Base-by-base conservation (phyloP, 257 asterid species). In the Solanum pennellii region DNA sequence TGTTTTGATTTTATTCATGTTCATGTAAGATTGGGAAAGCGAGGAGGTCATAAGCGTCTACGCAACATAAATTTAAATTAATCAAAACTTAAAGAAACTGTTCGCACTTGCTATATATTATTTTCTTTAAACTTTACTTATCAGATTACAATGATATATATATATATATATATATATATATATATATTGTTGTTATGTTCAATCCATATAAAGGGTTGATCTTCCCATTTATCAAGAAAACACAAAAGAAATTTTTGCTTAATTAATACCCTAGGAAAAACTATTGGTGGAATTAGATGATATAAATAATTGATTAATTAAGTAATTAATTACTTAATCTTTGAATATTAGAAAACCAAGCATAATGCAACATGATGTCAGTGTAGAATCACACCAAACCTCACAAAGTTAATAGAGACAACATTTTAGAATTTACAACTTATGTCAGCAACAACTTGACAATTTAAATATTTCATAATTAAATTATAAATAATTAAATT, bases 361-460 rank as follows among this genome's bases (percentile, higher is more conserved):
- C 68, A 80, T 80, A 80, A 80, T 80, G 68, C 68, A 80, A 80
- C 84, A 29, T 80, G 84, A 80, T 80, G 68, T 80, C 84, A 80
- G 84, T 80, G 37, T 80, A 80, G 84, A 80, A 80, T 80, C 84
- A 80, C 84, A 80, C 68, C 84, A 80, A 80, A 80, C 84, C 27
- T 80, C 84, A 80, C 42, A 47, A 80, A 45, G n/a, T 45, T 27
- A 80, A n/a, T 47, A 79, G 84, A 80, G 84, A 80, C 84, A 79
- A 80, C 84, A 80, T 80, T 80, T 80, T 80, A 47, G 84, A 80
- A 80, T 9, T 80, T 47, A 60, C 31, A 80, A 79, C 66, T 27
- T 15, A 79, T 79, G 84, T 45, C 84, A 79, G 66, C 84, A 79
- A 79, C 84, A 79, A 79, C 66, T 79, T 79, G 62, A 44, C 3